Evolutionary conservation across 176 grass and related monocot genomes (phyloP), one percentile per base, ranked within the genome.

Genomic region (Hsuehochloa calcarea): DNA sequence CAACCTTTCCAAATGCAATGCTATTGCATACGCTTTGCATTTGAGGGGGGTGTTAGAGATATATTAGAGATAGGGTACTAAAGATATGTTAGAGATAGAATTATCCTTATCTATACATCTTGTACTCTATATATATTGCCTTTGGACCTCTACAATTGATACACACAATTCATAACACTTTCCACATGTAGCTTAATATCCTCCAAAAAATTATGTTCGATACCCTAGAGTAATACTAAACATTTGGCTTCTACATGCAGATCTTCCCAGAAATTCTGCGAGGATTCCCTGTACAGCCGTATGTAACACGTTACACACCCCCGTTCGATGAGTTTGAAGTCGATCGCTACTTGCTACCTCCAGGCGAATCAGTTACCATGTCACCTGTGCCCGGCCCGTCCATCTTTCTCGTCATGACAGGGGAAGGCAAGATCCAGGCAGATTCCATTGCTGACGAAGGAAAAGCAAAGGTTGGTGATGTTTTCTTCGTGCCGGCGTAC

Each of bases 301-400:
- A 78, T 13, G 82, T 98, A 35, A 91, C 80, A 31, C 92, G 92
- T 4, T 98, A 98, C 41, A 98, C 91, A 11, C 93, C 95, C 41
- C 89, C 91, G 27, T 93, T 91, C 2, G 93, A 98, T 0, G 95
- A 98, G 82, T 98, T 98, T 66, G 95, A 98, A 90, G 85, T 98
- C 0, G 91, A 98, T 16, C 79, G 39, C 20, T 95, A 81, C 71
- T 64, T 88, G 35, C 85, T 98, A 72, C 76, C 73, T 40, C 52
- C 83, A 38, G 72, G 85, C 5, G 81, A 95, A 80, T 89, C 77
- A 15, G 74, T 92, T 60, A 82, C 79, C 19, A 93, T 93, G 82
- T 77, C 68, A 25, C 78, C 93, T 0, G 85, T 95, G 60, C 80
- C 87, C n/a, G 91, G 93, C 25, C 93, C 95, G 29, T 98, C 95